Evolutionary conservation across 2,329 filamentous ascomycete genomes (phyloP).

Genomic region (Pestalotiopsis sp.): DNA sequence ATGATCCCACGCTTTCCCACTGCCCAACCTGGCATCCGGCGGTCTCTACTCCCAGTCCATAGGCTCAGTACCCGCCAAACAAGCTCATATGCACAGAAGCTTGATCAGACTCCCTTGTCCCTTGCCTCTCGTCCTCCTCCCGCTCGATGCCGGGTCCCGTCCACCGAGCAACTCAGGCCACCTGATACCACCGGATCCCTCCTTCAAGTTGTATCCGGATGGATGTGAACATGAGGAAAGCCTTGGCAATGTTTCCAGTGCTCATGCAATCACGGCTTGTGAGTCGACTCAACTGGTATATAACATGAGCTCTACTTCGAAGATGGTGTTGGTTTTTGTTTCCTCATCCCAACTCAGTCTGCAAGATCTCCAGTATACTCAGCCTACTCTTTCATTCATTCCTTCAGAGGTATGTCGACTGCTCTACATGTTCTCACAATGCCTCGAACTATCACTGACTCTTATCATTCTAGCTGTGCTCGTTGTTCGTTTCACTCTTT

Average conservation of each 20-base stretch:
- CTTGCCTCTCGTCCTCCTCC: not conserved
- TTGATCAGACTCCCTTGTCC: not conserved
- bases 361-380: constrained; percentile 32
- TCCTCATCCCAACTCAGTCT: constrained; percentile 34
- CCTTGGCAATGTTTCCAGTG: constrained; percentile 30
- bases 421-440: not conserved
- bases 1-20: not conserved
- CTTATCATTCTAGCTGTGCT: constrained; percentile 45
- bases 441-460: constrained; percentile 22
- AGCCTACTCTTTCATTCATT: constrained; percentile 40
- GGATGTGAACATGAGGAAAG: constrained; percentile 25
- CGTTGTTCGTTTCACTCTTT: constrained; percentile 48
- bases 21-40: not conserved
- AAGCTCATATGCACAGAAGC: constrained; percentile 12
- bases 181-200: constrained; percentile 44
- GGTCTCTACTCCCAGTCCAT: not conserved
- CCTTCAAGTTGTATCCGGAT: constrained; percentile 40
- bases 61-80: constrained; percentile 8
- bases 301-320: constrained; percentile 35
- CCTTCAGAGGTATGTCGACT: constrained; percentile 44
- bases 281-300: constrained; percentile 31
- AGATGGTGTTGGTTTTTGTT: constrained; percentile 24
- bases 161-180: constrained; percentile 28
- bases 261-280: constrained; percentile 25
- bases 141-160: not conserved